Base-by-base conservation (phyloP, 2,329 filamentous ascomycete genomes). In the Lecanicillium sp. region DNA sequence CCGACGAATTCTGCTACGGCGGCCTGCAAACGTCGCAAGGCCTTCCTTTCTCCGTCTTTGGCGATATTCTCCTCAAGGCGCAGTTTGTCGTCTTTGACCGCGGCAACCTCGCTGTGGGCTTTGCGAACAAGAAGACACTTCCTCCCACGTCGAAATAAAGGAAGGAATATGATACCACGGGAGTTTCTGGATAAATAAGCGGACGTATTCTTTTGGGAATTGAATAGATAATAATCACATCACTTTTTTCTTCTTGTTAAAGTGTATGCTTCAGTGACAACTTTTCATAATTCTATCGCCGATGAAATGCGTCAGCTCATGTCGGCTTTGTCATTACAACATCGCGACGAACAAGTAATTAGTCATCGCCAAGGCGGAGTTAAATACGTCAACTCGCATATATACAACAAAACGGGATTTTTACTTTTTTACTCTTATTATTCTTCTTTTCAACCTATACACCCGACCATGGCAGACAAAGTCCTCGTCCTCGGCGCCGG, bases 401-500 rank as follows among this genome's bases (percentile, higher is more conserved):
- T n/a, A n/a, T n/a, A n/a, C n/a, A n/a, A n/a, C n/a, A 50, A 38
- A 43, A 47, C 36, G n/a, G 32, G 32, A 17, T 33, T 15, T 23
- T 15, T 10, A 30, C 9, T n/a, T 42, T 3, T n/a, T 42, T 1
- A n/a, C 3, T 30, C 9, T 15, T 27, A 15, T 35, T 3, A 7
- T 2, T 19, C n/a, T n/a, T n/a, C n/a, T n/a, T n/a, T n/a, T n/a
- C 19, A 40, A 40, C 37, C 37, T 40, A 14, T n/a, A 40, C 4
- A 60, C 51, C 41, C 53, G 7, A 50, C 32, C 29, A 63, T 62
- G 61, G 46, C 54, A 15, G 50, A 58, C 11, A 63, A 50, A 44
- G 50, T 84, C 49, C 78, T 86, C 42, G 68, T 86, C 43, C 65
- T 87, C 50, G 82, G 83, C 44, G 78, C 78, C n/a, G 83, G 82